Percentiles rank a stretch among this genome's conserved stretches.
Conservation (phyloP, 2,329 filamentous ascomycete species). For the Ophiobolus disseminans region DNA sequence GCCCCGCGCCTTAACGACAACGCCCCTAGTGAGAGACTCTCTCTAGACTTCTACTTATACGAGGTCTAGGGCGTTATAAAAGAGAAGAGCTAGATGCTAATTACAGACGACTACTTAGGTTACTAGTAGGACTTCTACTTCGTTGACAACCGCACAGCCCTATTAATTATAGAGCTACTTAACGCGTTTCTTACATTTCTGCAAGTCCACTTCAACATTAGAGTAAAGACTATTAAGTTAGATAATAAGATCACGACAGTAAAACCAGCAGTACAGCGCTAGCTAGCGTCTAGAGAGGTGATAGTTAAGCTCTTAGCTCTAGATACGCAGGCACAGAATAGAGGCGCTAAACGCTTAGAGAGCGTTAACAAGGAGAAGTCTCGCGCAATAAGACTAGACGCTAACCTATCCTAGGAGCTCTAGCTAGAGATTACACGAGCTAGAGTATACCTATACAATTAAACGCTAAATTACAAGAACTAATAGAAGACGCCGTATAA, state of each 20-base stretch:
- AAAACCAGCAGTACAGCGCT: constrained; percentile 3
- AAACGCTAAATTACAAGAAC: constrained; percentile 9
- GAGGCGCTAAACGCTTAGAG: constrained; percentile 9
- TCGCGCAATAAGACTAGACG: constrained; percentile 5
- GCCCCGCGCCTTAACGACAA: neutral
- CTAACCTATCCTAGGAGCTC: constrained; percentile 6
- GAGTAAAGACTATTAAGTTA: constrained; percentile 8
- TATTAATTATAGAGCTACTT: constrained; percentile 3
- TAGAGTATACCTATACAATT: constrained; percentile 14
- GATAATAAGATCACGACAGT: constrained; percentile 5
- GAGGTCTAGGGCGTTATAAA: constrained; percentile 4
- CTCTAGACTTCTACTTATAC: constrained; percentile 7
- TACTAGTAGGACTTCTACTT: constrained; percentile 6
- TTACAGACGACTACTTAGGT: neutral
- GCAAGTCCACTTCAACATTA: constrained; percentile 1
- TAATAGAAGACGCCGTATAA: constrained; percentile 11
- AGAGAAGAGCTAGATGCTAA: constrained; percentile 6
- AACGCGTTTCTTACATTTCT: neutral
- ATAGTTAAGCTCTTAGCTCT: constrained; percentile 6
- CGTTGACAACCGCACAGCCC: constrained; percentile 1
- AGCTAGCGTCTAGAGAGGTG: neutral
- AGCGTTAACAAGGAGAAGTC: constrained; percentile 9
- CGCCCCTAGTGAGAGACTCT: neutral
- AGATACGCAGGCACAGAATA: constrained; percentile 13
- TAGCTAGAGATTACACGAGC: constrained; percentile 9